phyloP scores from a whole-genome alignment of 1,284 basidiomycete genomes.

The Cryptococcus sp. region DNA sequence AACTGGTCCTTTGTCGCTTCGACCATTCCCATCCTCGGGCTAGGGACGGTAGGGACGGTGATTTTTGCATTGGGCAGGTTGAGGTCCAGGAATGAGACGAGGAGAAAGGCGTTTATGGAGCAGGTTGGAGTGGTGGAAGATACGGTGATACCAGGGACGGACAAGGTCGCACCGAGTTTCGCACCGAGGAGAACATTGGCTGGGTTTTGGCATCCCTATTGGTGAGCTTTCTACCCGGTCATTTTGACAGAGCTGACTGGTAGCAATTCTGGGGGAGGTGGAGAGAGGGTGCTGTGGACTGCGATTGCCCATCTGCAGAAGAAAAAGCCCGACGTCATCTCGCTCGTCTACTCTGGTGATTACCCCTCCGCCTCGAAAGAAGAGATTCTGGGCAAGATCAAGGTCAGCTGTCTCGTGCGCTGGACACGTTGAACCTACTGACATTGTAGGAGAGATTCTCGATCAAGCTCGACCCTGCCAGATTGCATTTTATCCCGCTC shows the following conservation, averaged over 20 bases:
- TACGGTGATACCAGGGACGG: conserved; percentile 27
- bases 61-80: conserved; percentile 14
- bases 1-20: conserved; percentile 37
- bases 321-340: conserved; percentile 64
- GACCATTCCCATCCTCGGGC: conserved; percentile 29
- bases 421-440: background rate
- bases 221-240: conserved; percentile 54
- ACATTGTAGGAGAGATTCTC: conserved; percentile 67
- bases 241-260: background rate
- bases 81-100: conserved; percentile 23
- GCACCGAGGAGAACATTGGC: conserved; percentile 50
- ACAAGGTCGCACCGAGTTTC: conserved; percentile 21
- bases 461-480: conserved; percentile 61
- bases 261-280: conserved; percentile 95
- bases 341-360: conserved; percentile 88
- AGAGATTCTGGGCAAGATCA: conserved; percentile 73
- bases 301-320: conserved; percentile 75
- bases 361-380: conserved; percentile 65
- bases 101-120: conserved; percentile 23
- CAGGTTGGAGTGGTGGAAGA: conserved; percentile 30
- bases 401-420: conserved; percentile 53
- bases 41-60: conserved; percentile 19
- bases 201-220: conserved; percentile 94
- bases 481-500: conserved; percentile 74
- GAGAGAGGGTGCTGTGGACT: conserved; percentile 93